Percentiles rank a stretch among this genome's conserved stretches.
Conservation (phyloP, 495 filamentous ascomycete species). For the Staphylotrichum tortipilum region DNA sequence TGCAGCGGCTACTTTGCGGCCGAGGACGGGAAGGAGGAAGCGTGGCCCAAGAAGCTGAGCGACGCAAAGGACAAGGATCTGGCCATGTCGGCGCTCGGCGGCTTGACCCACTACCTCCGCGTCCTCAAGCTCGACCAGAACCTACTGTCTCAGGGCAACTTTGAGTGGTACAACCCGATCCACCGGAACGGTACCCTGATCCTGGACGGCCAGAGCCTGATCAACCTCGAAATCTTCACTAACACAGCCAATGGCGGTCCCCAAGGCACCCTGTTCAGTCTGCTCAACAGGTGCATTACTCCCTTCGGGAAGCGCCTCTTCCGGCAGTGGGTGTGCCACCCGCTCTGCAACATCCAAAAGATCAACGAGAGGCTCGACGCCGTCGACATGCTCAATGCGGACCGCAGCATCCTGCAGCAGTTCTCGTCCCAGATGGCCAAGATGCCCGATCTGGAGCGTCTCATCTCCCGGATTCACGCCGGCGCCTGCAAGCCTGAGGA, state of each 20-base stretch:
- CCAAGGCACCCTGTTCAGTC: slow-evolving; percentile 79
- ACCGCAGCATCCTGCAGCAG: slow-evolving; percentile 64
- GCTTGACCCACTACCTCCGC: slow-evolving; percentile 77
- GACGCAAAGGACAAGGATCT: slow-evolving; percentile 71
- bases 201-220: slow-evolving; percentile 90
- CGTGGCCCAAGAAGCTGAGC: slow-evolving; percentile 72
- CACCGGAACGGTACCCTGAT: slow-evolving; percentile 87
- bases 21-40: slow-evolving; percentile 50
- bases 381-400: slow-evolving; percentile 83
- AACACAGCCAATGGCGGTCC: slow-evolving; percentile 83
- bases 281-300: slow-evolving; percentile 90
- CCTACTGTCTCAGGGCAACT: slow-evolving; percentile 82
- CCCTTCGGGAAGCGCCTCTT: slow-evolving; percentile 97
- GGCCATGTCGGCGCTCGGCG: slow-evolving; percentile 88
- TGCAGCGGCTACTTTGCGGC: slow-evolving; percentile 71
- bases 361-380: slow-evolving; percentile 96
- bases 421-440: slow-evolving; percentile 79
- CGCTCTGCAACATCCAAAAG: slow-evolving; percentile 70
- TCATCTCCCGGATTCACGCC: slow-evolving; percentile 93
- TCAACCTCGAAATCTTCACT: slow-evolving; percentile 93
- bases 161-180: slow-evolving; percentile 88
- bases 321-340: slow-evolving; percentile 96
- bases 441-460: slow-evolving; percentile 87
- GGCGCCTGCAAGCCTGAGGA: slow-evolving; percentile 79
- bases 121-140: slow-evolving; percentile 83